Percentiles rank a stretch among this genome's conserved stretches.
Conservation (phyloP, 1,284 basidiomycete genomes). For the Hemileia vastatrix region DNA sequence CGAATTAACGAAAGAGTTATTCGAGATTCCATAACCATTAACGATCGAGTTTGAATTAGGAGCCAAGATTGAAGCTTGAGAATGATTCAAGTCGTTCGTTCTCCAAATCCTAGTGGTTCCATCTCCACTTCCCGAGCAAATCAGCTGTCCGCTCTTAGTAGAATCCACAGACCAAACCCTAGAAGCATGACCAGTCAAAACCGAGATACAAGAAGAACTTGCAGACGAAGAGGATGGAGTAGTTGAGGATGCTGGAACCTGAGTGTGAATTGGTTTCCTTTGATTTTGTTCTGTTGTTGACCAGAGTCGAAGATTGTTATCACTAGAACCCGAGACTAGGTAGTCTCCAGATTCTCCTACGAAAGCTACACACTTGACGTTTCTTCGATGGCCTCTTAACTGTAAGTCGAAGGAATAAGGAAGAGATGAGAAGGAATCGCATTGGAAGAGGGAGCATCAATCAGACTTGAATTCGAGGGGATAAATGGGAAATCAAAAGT, state of each 20-base stretch:
- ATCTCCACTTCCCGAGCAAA: constrained; percentile 47
- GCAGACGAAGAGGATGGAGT: constrained; percentile 31
- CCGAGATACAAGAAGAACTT: constrained; percentile 32
- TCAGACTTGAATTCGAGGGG: too few relatives aligned
- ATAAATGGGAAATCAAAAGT: too few relatives aligned
- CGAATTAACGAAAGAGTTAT: too few relatives aligned
- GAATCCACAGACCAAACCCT: constrained; percentile 48
- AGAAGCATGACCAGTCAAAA: constrained; percentile 46
- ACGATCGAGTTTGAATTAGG: too few relatives aligned
- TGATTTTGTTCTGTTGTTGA: neutral
- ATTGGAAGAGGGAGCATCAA: constrained; percentile 41
- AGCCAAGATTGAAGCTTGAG: constrained; percentile 33
- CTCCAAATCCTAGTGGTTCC: constrained; percentile 49
- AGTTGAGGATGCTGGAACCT: constrained; percentile 38
- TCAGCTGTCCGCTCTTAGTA: constrained; percentile 32
- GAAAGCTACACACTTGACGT: constrained; percentile 48
- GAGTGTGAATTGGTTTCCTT: constrained; percentile 42
- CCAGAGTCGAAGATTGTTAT: constrained; percentile 38
- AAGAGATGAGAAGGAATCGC: constrained; percentile 39
- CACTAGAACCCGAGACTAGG: constrained; percentile 47
- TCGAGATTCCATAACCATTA: too few relatives aligned
- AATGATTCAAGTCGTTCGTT: constrained; percentile 29
- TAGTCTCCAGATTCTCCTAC: constrained; percentile 44
- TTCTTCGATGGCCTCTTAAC: constrained; percentile 46
- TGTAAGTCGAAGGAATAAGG: constrained; percentile 33